Conservation (phyloP, 2,329 filamentous ascomycete species). For the Lachnellula occidentalis region DNA sequence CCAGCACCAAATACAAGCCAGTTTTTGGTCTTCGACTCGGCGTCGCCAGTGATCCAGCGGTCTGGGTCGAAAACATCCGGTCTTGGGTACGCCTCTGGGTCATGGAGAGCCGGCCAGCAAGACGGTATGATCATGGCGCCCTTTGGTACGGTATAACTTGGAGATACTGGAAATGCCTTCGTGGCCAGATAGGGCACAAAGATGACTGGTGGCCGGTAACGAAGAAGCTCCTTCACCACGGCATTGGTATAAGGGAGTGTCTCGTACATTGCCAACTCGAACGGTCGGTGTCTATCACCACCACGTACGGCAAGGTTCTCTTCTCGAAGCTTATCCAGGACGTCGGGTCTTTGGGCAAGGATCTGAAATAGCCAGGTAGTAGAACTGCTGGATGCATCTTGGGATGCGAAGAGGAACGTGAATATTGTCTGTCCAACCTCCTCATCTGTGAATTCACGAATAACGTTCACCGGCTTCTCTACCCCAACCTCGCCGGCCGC, state of each 20-base stretch:
- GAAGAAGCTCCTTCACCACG: slow-evolving; percentile 48
- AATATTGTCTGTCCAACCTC: slow-evolving; percentile 48
- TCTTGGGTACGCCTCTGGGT: slow-evolving; percentile 42
- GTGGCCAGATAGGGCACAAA: slow-evolving; percentile 48
- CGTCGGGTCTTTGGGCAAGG: slow-evolving; percentile 45
- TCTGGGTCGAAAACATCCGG: slow-evolving; percentile 46
- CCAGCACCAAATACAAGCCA: slow-evolving; percentile 50
- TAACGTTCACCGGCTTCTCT: slow-evolving; percentile 42
- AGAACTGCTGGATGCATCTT: slow-evolving; percentile 48
- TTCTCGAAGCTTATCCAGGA: slow-evolving; percentile 39
- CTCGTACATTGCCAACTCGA: slow-evolving; percentile 43
- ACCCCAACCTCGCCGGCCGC: slow-evolving; percentile 46
- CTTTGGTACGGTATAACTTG: slow-evolving; percentile 44
- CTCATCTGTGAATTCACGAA: slow-evolving; percentile 44
- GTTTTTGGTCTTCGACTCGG: slow-evolving; percentile 45
- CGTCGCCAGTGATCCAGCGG: slow-evolving; percentile 47
- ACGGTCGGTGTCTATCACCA: slow-evolving; percentile 37
- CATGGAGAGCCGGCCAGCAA: slow-evolving; percentile 46
- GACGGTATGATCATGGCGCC: slow-evolving; percentile 46
- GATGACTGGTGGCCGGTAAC: slow-evolving; percentile 47
- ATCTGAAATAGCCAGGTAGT: slow-evolving; percentile 50
- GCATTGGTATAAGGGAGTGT: slow-evolving; percentile 46
- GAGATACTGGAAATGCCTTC: slow-evolving; percentile 42
- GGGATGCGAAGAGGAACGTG: slow-evolving; percentile 49
- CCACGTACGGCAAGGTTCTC: slow-evolving; percentile 42